Evolutionary conservation across 169 alveolate species (phyloP), one percentile per base, ranked within the genome.

Genomic region (Cyclospora cayetanensis): DNA sequence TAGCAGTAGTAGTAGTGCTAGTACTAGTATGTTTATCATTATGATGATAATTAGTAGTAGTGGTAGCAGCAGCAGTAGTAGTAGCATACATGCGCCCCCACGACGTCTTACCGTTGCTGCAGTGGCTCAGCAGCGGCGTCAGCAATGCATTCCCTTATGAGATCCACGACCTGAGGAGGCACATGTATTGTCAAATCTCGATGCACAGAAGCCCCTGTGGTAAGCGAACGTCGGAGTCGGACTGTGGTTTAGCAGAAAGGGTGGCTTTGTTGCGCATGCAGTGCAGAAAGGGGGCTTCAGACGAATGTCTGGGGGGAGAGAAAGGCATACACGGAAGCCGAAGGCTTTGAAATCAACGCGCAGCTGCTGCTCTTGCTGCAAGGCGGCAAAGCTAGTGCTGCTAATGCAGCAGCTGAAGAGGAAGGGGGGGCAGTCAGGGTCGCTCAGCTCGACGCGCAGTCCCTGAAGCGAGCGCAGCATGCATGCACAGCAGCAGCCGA

Each of bases 331-430:
- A 27, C 80, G 1, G 50, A 68, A 68, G 2, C 80, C 80, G 43
- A 68, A 68, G 52, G 80, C 80, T 22, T 68, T 68, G 55, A 46
- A 46, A 46, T 46, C 55, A 7, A 46, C 55, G 7, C 55, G 55
- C 7, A 46, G 55, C 27, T 68, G 80, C 80, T 68, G 80, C 80
- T 68, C 52, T 50, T 68, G 80, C 80, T 68, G 80, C 80, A 68
- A 50, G 0, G 80, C 80, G 35, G 80, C 80, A 68, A 68, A 68
- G 20, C 80, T 68, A 29, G 46, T 68, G 80, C 80, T 68, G 34
- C 52, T 12, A 27, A 68, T 68, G 80, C 80, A 29, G 80, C 80
- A 68, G 80, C 80, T 31, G 20, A 68, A 68, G 12, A 68, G 20
- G 50, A 68, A 68, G 52, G 80, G 80, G 27, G 80, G 80, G 18